These are phyloP conservation scores for Delitschia confertaspora DNA, from an alignment of 495 filamentous ascomycete species.

Conservation along the genomic window DNA sequence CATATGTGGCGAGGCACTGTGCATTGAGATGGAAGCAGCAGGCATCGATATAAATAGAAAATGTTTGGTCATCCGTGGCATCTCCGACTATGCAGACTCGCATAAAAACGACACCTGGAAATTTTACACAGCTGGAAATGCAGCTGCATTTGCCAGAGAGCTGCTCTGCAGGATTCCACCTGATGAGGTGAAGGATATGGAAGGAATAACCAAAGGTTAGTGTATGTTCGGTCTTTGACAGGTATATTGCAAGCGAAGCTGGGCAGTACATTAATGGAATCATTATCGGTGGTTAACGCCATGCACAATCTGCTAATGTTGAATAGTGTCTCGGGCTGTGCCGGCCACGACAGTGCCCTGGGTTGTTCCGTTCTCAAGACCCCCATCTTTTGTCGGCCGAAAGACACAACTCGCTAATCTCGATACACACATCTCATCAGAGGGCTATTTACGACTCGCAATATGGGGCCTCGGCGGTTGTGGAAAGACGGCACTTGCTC, in stretches of 20 bases:
- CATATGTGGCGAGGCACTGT: background rate
- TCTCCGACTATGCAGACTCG: constrained; percentile 37
- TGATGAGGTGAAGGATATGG: background rate
- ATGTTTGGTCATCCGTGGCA: constrained; percentile 34
- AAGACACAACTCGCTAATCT: constrained; percentile 2
- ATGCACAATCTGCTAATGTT: no score
- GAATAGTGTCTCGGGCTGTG: no score
- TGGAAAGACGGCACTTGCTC: constrained; percentile 8
- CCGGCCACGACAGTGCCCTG: no score
- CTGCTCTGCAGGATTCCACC: background rate
- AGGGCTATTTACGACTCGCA: background rate
- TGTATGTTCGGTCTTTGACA: no score
- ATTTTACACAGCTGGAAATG: constrained; percentile 34
- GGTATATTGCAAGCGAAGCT: no score
- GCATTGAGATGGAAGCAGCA: constrained; percentile 17
- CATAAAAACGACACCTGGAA: constrained; percentile 38
- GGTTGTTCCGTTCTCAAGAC: no score
- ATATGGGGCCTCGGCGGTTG: constrained; percentile 9
- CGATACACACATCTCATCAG: background rate
- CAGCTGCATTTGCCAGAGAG: constrained; percentile 37
- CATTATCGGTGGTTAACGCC: no score
- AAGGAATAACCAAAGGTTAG: background rate
- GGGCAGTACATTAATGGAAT: no score
- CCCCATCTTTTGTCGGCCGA: constrained; percentile 10
- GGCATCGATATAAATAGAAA: constrained; percentile 27